Percentiles rank a stretch among this genome's conserved stretches.
Conservation (phyloP, 1,284 basidiomycete species). For the Takashimella tepidaria region DNA sequence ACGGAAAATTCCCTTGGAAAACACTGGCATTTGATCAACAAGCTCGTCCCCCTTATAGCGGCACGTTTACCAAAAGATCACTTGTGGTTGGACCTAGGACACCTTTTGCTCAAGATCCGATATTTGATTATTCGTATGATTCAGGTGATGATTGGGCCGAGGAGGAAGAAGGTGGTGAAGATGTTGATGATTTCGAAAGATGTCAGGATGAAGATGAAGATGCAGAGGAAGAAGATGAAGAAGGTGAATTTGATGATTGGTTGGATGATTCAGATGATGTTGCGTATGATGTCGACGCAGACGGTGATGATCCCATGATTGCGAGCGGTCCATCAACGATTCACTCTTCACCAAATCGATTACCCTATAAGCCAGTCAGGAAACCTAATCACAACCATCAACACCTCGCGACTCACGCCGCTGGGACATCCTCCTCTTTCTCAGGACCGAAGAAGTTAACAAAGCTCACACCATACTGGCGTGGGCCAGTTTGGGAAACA, state of each 20-base stretch:
- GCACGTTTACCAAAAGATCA: constrained; percentile 44
- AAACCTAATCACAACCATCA: constrained; percentile 15
- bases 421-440: no score
- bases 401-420: no score
- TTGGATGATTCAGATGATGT: constrained; percentile 36
- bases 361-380: constrained; percentile 21
- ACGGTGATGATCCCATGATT: constrained; percentile 12
- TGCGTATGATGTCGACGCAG: constrained; percentile 13
- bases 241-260: constrained; percentile 41
- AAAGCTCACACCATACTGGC: constrained; percentile 41
- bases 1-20: constrained; percentile 42
- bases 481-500: constrained; percentile 44
- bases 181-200: constrained; percentile 41
- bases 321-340: no score
- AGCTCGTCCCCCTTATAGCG: constrained; percentile 43
- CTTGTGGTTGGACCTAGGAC: constrained; percentile 45
- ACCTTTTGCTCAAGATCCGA: constrained; percentile 44
- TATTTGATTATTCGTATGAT: constrained; percentile 47
- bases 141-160: constrained; percentile 48
- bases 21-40: constrained; percentile 45
- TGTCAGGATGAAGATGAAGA: constrained; percentile 22
- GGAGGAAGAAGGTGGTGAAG: constrained; percentile 37
- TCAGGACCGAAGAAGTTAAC: constrained; percentile 36
- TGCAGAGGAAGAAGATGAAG: constrained; percentile 32
- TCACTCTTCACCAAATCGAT: background rate